Base-by-base conservation (phyloP, 805 yeast genomes). In the Ogataea saltuana region DNA sequence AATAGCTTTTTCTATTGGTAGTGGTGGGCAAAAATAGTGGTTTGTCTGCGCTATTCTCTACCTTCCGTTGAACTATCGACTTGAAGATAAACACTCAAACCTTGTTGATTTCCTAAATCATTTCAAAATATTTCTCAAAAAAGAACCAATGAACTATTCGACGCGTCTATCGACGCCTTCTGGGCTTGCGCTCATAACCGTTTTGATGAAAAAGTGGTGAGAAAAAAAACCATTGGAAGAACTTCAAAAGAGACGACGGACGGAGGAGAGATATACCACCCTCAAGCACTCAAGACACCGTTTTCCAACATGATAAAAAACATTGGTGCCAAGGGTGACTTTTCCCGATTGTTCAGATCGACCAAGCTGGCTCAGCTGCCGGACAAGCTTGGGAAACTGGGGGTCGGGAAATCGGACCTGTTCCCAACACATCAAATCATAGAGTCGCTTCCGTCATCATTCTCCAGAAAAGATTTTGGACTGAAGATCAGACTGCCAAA, bases 381-480 rank as follows among this genome's bases (percentile, higher is more conserved):
- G 23, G 53, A 54, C 16, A 53, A 56, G 18, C 48, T 60, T 15
- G 64, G 59, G 11, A 54, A 55, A 27, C 53, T 57, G 33, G 55
- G 49, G 4, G 47, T 53, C 13, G 52, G 61, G 41, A 51, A 50
- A 17, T 39, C 60, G 9, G 62, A 59, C 27, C 44, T 53, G 7
- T 60, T 55, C 27, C 95, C 95, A 19, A 78, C 86, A 0, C 89
- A 83, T 56, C 95, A 86, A 61, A 71, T 84, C 31, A 73, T 87
- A 29, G 83, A 76, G 61, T 81, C 93, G 0, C 80, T 85, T 39
- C 77, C 81, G 37, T 71, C 85, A 6, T 74, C 84, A 36, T 75
- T 82, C 33, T 60, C 71, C 11, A 71, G 87, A 64, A 81, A 84
- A 48, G 86, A 85, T 63, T 87, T 77, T 73, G 96, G 96, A 55